Evolutionary conservation across 164 flowering plant genomes (phyloP), one percentile per base, ranked within the genome.

Genomic region (Stephania japonica): DNA sequence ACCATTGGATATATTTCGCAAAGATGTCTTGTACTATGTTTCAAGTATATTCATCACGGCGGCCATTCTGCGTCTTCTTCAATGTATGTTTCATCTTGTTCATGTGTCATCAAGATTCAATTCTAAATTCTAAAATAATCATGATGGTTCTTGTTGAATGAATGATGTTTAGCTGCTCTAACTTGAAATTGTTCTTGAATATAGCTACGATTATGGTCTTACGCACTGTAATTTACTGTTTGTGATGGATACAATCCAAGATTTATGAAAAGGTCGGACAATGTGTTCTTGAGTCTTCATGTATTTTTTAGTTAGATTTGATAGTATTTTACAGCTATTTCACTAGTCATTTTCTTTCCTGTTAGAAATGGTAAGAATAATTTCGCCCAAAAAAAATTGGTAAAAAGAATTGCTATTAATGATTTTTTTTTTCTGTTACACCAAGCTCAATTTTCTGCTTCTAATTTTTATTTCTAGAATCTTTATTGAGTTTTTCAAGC

Each of bases 31-130:
- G 25, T 83, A 88, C 78, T 87, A 87, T 71, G 78, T 89, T 41
- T 86, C 89, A 83, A 95, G 93, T 83, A 87, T 95, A 64, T 95
- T 95, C 81, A 91, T 95, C 71, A 95, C 99, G 63, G 97, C 99
- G 67, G 91, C 99, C 21, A 44, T 87, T 70, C 88, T 96, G 25
- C 93, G 97, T 43, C 73, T 90, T 44, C 81, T 92, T n/a, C 99
- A 96, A 75, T 84, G 98, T 93, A 91, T 67, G 88, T 18, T 25
- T n/a, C 7, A 18, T 59, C 23, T 59, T 59, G n/a, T 5, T 56
- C 63, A 56, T 18, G 24, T 59, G 64, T 19, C 7, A 6, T 24
- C 6, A 18, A 49, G 21, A 41, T 63, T 24, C 26, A 27, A 59
- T n/a, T 21, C 7, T 59, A n/a, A 27, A 59, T n/a, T 21, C 21